These are phyloP conservation scores for Penicillium longicatenatum DNA, from an alignment of 495 filamentous ascomycete species.

Conservation along the genomic window DNA sequence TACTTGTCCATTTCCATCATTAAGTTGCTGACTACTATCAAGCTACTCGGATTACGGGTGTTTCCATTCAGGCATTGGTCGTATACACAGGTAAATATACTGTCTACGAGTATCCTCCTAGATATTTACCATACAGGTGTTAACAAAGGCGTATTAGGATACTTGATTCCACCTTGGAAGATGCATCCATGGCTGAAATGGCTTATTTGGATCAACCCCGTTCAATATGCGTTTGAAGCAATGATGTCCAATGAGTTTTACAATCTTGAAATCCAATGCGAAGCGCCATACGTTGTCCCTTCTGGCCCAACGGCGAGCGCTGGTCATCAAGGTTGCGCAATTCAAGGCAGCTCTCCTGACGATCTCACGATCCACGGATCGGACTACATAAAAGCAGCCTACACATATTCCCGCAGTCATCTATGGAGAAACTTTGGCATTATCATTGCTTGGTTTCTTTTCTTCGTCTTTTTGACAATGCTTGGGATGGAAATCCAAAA, in stretches of 20 bases:
- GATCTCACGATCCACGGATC: constrained; percentile 52
- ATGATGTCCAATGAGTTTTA: constrained; percentile 63
- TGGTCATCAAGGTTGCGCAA: constrained; percentile 61
- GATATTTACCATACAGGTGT: neutral
- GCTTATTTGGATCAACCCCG: constrained; percentile 74
- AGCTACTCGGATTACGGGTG: constrained; percentile 60
- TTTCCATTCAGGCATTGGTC: constrained; percentile 62
- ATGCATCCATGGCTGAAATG: constrained; percentile 85
- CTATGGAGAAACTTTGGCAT: constrained; percentile 67
- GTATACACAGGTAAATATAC: constrained; percentile 64
- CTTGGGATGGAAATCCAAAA: constrained; percentile 70
- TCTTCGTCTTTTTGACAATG: constrained; percentile 58
- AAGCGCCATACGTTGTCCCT: constrained; percentile 60
- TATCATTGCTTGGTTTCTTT: constrained; percentile 56
- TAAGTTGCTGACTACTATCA: neutral
- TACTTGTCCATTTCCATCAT: neutral
- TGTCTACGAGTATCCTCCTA: neutral
- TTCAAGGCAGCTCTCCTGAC: constrained; percentile 56
- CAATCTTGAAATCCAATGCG: constrained; percentile 48
- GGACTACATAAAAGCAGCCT: constrained; percentile 54
- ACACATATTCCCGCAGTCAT: constrained; percentile 56
- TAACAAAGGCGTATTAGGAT: constrained; percentile 54
- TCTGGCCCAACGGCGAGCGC: constrained; percentile 58
- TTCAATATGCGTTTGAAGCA: constrained; percentile 73
- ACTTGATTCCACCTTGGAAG: constrained; percentile 67